Evolutionary conservation across 306 rosid genomes (phyloP).

Genomic region (Lotus japonicus): DNA sequence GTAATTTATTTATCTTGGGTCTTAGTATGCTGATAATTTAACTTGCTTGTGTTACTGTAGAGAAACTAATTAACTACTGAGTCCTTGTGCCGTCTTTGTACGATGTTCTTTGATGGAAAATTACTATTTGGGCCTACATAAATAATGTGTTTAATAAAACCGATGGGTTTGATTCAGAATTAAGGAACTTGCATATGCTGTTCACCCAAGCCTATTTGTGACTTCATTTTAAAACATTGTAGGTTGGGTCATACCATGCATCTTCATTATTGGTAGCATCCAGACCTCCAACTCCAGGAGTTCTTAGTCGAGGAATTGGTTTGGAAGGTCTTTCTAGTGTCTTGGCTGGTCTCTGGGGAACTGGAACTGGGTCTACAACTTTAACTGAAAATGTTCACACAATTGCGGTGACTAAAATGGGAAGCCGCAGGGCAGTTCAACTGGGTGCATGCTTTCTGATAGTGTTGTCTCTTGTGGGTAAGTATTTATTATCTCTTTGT

Average conservation of each 20-base stretch:
- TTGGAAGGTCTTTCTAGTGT: constrained; percentile 89
- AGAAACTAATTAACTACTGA: neutral
- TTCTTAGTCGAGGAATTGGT: constrained; percentile 94
- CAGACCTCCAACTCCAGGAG: constrained; percentile 93
- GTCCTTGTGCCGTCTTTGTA: neutral
- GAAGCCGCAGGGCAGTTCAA: constrained; percentile 96
- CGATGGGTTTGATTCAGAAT: neutral
- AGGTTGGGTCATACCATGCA: constrained; percentile 99
- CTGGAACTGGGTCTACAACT: constrained; percentile 90
- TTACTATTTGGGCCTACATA: neutral
- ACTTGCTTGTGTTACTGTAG: neutral
- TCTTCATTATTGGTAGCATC: constrained; percentile 94
- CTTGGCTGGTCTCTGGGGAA: constrained; percentile 98
- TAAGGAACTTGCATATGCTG: too few relatives aligned
- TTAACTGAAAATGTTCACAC: constrained; percentile 95
- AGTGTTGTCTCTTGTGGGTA: constrained; percentile 83
- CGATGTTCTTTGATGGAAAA: neutral
- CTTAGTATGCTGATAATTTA: neutral
- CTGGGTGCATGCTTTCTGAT: constrained; percentile 82
- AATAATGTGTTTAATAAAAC: neutral
- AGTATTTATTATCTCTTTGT: constrained; percentile 24
- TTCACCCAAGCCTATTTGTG: too few relatives aligned
- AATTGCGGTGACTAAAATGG: constrained; percentile 98
- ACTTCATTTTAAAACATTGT: constrained; percentile 13
- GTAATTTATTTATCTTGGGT: constrained; percentile 3